Base-by-base conservation (phyloP, 306 rosid genomes). In the Quercus bicolor region DNA sequence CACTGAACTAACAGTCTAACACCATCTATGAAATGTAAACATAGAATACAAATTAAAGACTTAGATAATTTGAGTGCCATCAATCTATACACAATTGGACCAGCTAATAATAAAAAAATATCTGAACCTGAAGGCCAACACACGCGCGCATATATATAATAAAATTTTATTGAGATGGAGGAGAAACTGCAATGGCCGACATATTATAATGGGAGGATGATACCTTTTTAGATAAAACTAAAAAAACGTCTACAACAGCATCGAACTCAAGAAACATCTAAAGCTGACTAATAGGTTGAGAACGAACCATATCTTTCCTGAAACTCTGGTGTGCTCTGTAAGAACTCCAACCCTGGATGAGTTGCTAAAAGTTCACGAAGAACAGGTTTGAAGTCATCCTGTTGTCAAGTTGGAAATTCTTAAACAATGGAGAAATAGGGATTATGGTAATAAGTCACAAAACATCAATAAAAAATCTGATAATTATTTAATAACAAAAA, bases 301-400 rank as follows among this genome's bases (percentile, higher is more conserved):
- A 77, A 89, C 99, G 62, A 85, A 96, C 99, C 99, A 69, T 93
- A 96, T 96, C 99, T 91, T 83, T 96, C 99, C 87, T 96, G 99
- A 90, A 96, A 96, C 86, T 96, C 99, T 52, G 97, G 99, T 51
- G 99, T 96, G 79, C 96, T 88, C 87, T 93, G 99, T 82, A 96
- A 87, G 88, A 96, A 96, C 85, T 96, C 99, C 82, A 96, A 81
- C 83, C 99, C 99, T 29, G 99, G 96, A 85, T 96, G 99, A 75
- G 96, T 88, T 56, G 97, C 92, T 94, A 96, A 90, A 79, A 96
- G 96, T 86, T 96, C 99, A 54, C 91, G 90, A 70, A 96, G 93
- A 80, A 96, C 88, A 15, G 98, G 94, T 89, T 96, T 96, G 84
- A 96, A 96, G 82, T 93, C 99, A 86, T 96, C 97, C 99, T 96